phyloP scores from a whole-genome alignment of 2,329 filamentous ascomycete genomes.

The Colletotrichum camelliae region DNA sequence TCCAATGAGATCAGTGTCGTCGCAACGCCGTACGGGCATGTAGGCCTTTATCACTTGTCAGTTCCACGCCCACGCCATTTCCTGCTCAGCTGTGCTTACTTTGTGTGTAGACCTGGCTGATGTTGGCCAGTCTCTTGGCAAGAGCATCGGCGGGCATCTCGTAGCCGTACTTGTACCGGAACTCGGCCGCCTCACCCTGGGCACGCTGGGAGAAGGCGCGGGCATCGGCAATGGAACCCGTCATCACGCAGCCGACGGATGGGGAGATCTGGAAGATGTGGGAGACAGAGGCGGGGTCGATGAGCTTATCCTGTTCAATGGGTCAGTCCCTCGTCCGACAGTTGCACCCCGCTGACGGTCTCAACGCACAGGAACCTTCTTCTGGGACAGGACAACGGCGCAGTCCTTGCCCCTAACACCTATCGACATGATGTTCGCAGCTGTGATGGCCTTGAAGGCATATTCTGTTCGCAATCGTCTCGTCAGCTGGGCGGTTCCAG shows the following conservation, averaged over 20 bases:
- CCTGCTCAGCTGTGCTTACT: conserved; percentile 54
- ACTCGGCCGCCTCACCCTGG: conserved; percentile 94
- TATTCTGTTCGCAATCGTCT: conserved; percentile 72
- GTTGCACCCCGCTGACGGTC: conserved; percentile 13
- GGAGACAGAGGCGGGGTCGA: conserved; percentile 94
- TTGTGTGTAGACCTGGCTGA: conserved; percentile 99
- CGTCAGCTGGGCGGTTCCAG: conserved; percentile 26
- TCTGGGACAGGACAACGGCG: conserved; percentile 96
- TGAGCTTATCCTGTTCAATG: conserved; percentile 85
- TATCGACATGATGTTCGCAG: conserved; percentile 98
- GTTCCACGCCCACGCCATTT: not conserved
- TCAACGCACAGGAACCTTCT: conserved; percentile 92
- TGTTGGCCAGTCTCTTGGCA: conserved; percentile 96
- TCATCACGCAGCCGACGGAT: conserved; percentile 97
- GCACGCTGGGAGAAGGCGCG: conserved; percentile 91
- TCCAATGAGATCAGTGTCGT: conserved; percentile 95
- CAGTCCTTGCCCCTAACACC: conserved; percentile 96
- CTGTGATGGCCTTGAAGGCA: conserved; percentile 99
- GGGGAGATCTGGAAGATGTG: conserved; percentile 98
- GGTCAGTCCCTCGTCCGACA: conserved; percentile 35
- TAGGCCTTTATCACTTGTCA: conserved; percentile 66
- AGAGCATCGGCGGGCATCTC: conserved; percentile 99
- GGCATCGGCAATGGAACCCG: conserved; percentile 96
- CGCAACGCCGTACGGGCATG: conserved; percentile 95
- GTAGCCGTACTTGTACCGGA: conserved; percentile 98